phyloP scores from a whole-genome alignment of 208 protist genomes.

The Wallacemonas sp. region DNA sequence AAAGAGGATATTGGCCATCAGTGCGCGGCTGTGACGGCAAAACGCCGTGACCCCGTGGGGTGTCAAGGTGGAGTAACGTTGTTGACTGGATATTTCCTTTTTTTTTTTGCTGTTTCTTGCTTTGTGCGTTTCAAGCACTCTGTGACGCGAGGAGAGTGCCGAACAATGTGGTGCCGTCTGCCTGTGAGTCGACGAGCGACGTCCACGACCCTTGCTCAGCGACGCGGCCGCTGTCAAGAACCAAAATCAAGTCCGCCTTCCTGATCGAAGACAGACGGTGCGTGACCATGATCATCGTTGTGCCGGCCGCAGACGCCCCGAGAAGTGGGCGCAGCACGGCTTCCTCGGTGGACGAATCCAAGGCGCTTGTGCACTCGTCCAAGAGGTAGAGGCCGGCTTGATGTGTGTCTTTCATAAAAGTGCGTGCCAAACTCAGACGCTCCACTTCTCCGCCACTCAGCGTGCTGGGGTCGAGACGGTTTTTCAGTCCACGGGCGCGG shows the following conservation, averaged over 20 bases:
- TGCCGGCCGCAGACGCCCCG: not conserved
- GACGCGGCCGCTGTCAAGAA: constrained; percentile 49
- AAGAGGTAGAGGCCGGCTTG: constrained; percentile 37
- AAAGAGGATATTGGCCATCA: no score
- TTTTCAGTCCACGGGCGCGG: constrained; percentile 32
- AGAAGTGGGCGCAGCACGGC: not conserved
- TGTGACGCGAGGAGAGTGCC: not conserved
- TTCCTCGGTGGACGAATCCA: constrained; percentile 64
- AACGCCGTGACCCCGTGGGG: no score
- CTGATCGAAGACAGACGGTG: constrained; percentile 63
- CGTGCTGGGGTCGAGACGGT: constrained; percentile 17
- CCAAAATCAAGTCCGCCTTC: constrained; percentile 50
- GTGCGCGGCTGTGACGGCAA: no score
- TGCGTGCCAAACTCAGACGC: constrained; percentile 58
- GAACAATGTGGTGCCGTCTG: not conserved
- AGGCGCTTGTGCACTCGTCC: constrained; percentile 67
- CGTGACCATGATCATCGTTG: constrained; percentile 46
- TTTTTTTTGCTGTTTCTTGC: not conserved
- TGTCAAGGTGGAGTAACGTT: no score
- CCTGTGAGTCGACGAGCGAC: constrained; percentile 17
- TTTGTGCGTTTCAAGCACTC: no score
- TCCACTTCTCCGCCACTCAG: constrained; percentile 76
- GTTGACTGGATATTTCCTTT: not conserved
- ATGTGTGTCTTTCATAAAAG: constrained; percentile 24
- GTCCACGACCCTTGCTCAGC: constrained; percentile 60